Conservation (phyloP, 2,329 filamentous ascomycete genomes). For the Fusarium sp. region DNA sequence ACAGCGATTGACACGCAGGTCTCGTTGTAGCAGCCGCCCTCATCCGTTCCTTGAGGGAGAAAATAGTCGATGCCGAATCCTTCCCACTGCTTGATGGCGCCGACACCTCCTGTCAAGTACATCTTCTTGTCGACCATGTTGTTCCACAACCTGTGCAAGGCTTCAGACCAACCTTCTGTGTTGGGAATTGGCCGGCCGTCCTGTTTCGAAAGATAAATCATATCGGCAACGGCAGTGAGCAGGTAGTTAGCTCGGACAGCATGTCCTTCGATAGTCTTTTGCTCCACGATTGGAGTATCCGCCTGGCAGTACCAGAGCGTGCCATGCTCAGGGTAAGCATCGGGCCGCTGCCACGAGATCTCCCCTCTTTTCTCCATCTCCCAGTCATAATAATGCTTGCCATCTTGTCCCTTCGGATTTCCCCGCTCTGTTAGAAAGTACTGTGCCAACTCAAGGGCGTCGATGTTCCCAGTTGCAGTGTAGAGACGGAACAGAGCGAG, state of each 20-base stretch:
- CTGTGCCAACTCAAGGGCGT: slow-evolving; percentile 58
- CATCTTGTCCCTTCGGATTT: slow-evolving; percentile 59
- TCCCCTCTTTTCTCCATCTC: slow-evolving; percentile 64
- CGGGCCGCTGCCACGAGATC: slow-evolving; percentile 56
- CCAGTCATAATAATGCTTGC: slow-evolving; percentile 63
- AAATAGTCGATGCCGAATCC: slow-evolving; percentile 35
- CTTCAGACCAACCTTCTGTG: slow-evolving; percentile 42
- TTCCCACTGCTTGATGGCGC: slow-evolving; percentile 52
- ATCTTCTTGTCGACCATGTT: slow-evolving; percentile 68
- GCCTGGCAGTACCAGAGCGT: slow-evolving; percentile 66
- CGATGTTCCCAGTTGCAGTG: slow-evolving; percentile 46
- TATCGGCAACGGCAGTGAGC: slow-evolving; percentile 65
- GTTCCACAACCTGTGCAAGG: slow-evolving; percentile 62
- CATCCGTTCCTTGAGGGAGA: slow-evolving; percentile 13
- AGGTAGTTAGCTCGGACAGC: slow-evolving; percentile 70
- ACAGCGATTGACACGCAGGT: slow-evolving; percentile 50
- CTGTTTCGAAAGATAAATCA: slow-evolving; percentile 46
- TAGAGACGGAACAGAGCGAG: slow-evolving; percentile 54
- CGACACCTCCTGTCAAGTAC: slow-evolving; percentile 71
- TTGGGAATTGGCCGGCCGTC: slow-evolving; percentile 36
- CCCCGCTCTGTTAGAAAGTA: slow-evolving; percentile 70
- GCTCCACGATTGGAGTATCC: slow-evolving; percentile 62
- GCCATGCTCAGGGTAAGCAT: slow-evolving; percentile 55
- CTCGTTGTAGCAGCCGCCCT: slow-evolving; percentile 26
- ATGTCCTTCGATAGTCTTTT: slow-evolving; percentile 59